A percentile compares a stretch with the other conserved stretches of the same genome.
Evolutionary conservation across 2,329 filamentous ascomycete genomes (phyloP).

Genomic region (Aspergillaceae sp.): DNA sequence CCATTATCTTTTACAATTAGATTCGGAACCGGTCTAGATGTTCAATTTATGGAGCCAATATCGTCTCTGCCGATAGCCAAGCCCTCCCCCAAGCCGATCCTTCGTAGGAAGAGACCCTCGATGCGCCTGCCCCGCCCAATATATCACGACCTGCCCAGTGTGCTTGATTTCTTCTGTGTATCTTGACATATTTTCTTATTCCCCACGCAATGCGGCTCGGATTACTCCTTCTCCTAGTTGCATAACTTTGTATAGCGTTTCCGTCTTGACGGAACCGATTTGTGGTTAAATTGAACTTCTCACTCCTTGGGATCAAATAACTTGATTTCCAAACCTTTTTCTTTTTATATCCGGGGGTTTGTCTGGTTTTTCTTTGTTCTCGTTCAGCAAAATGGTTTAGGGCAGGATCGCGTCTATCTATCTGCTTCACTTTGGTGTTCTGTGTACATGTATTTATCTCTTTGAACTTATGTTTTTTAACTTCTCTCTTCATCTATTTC

Average conservation of each 20-base stretch:
- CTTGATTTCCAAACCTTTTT: conserved; percentile 3
- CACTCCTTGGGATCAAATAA: conserved; percentile 9
- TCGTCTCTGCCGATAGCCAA: no score
- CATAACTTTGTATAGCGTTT: conserved; percentile 2
- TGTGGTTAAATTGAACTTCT: conserved; percentile 18
- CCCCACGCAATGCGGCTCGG: conserved; percentile 12
- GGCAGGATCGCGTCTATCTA: neutral
- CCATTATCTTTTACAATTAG: conserved; percentile 35
- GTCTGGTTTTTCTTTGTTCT: neutral
- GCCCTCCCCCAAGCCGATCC: neutral
- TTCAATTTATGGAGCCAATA: no score
- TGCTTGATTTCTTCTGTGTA: conserved; percentile 28
- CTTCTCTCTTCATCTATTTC: no score
- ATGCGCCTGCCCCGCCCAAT: conserved; percentile 10
- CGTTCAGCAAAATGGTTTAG: neutral
- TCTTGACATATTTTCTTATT: conserved; percentile 24
- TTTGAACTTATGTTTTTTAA: neutral
- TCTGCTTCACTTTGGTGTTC: neutral
- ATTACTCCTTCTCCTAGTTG: conserved; percentile 10
- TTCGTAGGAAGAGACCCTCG: conserved; percentile 2
- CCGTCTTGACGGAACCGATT: conserved; percentile 9
- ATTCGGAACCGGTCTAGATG: no score
- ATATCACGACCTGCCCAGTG: conserved; percentile 24
- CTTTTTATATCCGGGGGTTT: neutral
- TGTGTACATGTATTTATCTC: neutral